Percentiles rank a stretch among this genome's conserved stretches.
Conservation (phyloP, 768 basidiomycete species). For the Termitomyces titanicus region DNA sequence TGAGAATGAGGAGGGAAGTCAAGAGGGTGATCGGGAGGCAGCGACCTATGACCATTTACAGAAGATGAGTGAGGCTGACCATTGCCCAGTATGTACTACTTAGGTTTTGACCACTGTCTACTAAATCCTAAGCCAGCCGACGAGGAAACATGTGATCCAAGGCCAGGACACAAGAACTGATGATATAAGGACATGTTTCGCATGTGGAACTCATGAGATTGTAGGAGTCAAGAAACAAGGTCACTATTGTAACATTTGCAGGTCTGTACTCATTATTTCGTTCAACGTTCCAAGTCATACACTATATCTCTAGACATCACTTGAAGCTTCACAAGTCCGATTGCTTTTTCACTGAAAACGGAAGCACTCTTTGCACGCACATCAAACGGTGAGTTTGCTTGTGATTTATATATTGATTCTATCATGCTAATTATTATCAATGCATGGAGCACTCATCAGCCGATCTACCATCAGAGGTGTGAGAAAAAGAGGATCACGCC, state of each 20-base stretch:
- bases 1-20: too few species aligned
- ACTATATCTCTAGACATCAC: not conserved
- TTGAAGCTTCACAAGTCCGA: not conserved
- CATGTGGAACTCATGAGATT: not conserved
- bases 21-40: not conserved
- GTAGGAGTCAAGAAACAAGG: not conserved
- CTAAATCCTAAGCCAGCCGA: not conserved
- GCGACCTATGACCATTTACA: not conserved
- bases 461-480: not conserved
- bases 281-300: not conserved
- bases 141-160: constrained; percentile 1
- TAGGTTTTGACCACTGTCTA: too few species aligned
- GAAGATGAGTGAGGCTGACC: not conserved
- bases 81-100: too few species aligned
- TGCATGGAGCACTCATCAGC: not conserved
- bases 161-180: constrained; percentile 5
- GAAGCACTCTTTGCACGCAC: constrained; percentile 1
- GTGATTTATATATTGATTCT: not conserved
- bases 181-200: constrained; percentile 6
- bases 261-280: not conserved
- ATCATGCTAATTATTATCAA: not conserved
- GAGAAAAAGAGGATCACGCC: not conserved
- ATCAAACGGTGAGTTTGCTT: constrained; percentile 3
- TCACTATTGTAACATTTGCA: constrained; percentile 5
- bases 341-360: constrained; percentile 1